Evolutionary conservation across 2,329 filamentous ascomycete species (phyloP).

Genomic region (Trichoderma pleuroti): DNA sequence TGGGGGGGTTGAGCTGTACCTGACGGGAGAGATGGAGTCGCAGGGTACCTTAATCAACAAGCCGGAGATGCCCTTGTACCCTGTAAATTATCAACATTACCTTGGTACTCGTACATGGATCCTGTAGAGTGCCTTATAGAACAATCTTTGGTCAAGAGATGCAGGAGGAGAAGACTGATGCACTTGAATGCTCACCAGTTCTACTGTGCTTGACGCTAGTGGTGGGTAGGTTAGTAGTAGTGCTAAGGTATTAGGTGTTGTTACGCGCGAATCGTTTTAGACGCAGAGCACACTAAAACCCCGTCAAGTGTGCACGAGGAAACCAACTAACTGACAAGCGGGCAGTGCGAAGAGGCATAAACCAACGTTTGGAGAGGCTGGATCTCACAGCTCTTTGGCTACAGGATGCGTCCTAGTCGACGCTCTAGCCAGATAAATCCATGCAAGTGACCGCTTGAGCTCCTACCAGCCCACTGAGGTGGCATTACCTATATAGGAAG

Average conservation of each 20-base stretch:
- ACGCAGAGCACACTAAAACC: background rate
- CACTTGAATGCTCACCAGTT: background rate
- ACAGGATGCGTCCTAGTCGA: background rate
- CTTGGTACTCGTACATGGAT: background rate
- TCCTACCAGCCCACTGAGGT: background rate
- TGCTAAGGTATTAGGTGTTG: background rate
- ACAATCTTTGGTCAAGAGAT: background rate
- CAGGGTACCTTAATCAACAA: slow-evolving; percentile 8
- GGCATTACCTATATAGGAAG: slow-evolving; percentile 14
- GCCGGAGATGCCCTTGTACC: background rate
- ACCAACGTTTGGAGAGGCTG: background rate
- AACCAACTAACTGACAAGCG: background rate
- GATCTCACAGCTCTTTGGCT: background rate
- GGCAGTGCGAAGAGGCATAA: background rate
- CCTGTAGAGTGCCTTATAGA: no score
- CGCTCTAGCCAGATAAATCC: slow-evolving; percentile 3
- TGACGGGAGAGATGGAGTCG: background rate
- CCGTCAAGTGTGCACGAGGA: background rate
- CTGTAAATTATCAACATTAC: background rate
- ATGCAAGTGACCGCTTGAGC: slow-evolving; percentile 2
- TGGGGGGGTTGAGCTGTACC: background rate
- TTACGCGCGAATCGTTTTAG: background rate
- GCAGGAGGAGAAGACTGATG: background rate
- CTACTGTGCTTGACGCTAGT: background rate
- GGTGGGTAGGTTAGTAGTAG: background rate